Conservation (phyloP, 1,284 basidiomycete species). For the Thecaphora thlaspeos region DNA sequence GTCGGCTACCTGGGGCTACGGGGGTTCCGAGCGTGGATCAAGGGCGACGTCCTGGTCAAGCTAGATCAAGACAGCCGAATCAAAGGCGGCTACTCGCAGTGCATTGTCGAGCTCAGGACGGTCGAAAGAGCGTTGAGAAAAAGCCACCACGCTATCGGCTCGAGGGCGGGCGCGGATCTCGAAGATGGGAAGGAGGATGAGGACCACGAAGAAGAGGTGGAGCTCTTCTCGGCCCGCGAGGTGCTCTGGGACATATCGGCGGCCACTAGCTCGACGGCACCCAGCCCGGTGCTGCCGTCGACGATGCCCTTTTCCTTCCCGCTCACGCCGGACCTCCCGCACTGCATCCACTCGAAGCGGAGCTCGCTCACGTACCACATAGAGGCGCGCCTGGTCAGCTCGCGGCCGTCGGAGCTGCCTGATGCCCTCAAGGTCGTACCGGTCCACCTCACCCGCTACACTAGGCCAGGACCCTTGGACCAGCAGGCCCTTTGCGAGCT, state of each 20-base stretch:
- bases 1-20: conserved; percentile 52
- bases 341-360: conserved; percentile 49
- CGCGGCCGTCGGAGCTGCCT: conserved; percentile 10
- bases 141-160: too few species aligned
- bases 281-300: conserved; percentile 24
- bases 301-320: conserved; percentile 50
- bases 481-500: conserved; percentile 14
- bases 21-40: conserved; percentile 44
- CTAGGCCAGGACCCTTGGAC: conserved; percentile 29
- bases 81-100: conserved; percentile 22
- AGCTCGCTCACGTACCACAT: conserved; percentile 45
- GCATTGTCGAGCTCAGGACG: conserved; percentile 17
- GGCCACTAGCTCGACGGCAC: conserved; percentile 12
- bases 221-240: conserved; percentile 39
- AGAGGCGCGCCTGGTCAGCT: conserved; percentile 35
- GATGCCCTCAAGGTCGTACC: conserved; percentile 26
- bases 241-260: conserved; percentile 38
- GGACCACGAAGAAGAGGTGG: conserved; percentile 3
- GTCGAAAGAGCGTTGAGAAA: too few species aligned
- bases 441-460: conserved; percentile 51
- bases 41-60: conserved; percentile 55
- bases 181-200: conserved; percentile 1
- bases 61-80: conserved; percentile 27
- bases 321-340: conserved; percentile 50
- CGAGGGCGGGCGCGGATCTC: neutral